These are phyloP conservation scores for Pseudonitzschia delicatissima DNA, from an alignment of 108 stramenopile species.

Conservation along the genomic window DNA sequence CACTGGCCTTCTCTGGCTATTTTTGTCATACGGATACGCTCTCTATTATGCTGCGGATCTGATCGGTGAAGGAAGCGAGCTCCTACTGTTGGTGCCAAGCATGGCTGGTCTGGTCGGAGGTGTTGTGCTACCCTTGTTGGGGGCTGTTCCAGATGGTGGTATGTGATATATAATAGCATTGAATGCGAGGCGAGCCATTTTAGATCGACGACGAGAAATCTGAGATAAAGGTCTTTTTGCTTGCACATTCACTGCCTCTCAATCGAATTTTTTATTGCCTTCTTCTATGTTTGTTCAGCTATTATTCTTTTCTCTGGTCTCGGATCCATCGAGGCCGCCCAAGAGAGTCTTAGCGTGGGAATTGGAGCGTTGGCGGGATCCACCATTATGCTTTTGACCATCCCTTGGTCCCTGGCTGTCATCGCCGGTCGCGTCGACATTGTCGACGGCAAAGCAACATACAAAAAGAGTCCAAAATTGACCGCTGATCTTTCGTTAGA, in stretches of 20 bases:
- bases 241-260: not conserved
- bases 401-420: slow-evolving; percentile 87
- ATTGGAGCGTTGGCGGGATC: slow-evolving; percentile 96
- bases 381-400: slow-evolving; percentile 96
- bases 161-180: not conserved
- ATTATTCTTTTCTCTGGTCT: slow-evolving; percentile 95
- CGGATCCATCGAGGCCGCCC: slow-evolving; percentile 75
- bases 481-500: slow-evolving; percentile 5
- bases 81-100: slow-evolving; percentile 89
- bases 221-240: not conserved
- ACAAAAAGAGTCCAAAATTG: slow-evolving; percentile 60
- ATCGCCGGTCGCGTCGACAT: slow-evolving; percentile 92
- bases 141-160: slow-evolving; percentile 94
- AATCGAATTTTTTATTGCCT: too few relatives aligned
- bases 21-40: slow-evolving; percentile 90
- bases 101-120: slow-evolving; percentile 93
- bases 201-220: too few relatives aligned
- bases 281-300: too few relatives aligned
- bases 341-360: slow-evolving; percentile 88
- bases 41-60: slow-evolving; percentile 86
- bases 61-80: slow-evolving; percentile 95
- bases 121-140: slow-evolving; percentile 94
- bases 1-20: slow-evolving; percentile 81
- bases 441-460: slow-evolving; percentile 36
- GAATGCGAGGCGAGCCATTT: too few relatives aligned